Base-by-base conservation (phyloP, 768 basidiomycete genomes). In the Asterophora parasitica region DNA sequence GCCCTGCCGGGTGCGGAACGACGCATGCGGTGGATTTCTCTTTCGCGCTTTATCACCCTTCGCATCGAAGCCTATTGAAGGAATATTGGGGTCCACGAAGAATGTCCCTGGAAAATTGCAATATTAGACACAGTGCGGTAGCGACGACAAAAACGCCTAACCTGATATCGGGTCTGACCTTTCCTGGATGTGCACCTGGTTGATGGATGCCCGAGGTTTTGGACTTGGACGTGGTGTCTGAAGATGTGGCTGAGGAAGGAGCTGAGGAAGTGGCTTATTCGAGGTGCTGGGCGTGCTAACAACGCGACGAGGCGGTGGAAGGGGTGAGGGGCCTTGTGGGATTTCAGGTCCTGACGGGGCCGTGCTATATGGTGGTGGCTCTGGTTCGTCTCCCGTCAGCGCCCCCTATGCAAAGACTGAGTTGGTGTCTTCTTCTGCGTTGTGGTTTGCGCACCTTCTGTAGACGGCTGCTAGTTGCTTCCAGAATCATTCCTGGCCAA, bases 1-100 rank as follows among this genome's bases (percentile, higher is more conserved):
- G 6, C 69, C 75, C 33, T 67, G 64, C 31, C 68, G 70, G 42
- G 75, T 68, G 13, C 62, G 69, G 55, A 76, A 73, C 35, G 70
- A 73, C 9, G 69, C 71, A 52, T 72, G 64, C 6, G 68, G 64
- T 17, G 58, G 53, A 31, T 58, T 61, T 10, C 63, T 60, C 35
- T 62, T 65, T 46, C 55, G 50, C 33, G 58, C 50, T 40, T 61
- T 67, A 46, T 50, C 55, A 38, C 55, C 49, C 34, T 56, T 60
- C n/a, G 48, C 23, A 31, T 52, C 37, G 28, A 50, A 42, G 12
- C 65, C 61, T 13, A 63, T 54, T 19, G 63, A 59, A 34, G 68
- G 63, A 16, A 59, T 53, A 16, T 54, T 54, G 23, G 77, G 71
- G 48, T 72, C 69, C 16, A 77, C 63, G 48, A 64, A 66, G 49